These are phyloP conservation scores for Pseudogymnoascus sp. DNA, from an alignment of 2,329 filamentous ascomycete genomes.

Conservation along the genomic window DNA sequence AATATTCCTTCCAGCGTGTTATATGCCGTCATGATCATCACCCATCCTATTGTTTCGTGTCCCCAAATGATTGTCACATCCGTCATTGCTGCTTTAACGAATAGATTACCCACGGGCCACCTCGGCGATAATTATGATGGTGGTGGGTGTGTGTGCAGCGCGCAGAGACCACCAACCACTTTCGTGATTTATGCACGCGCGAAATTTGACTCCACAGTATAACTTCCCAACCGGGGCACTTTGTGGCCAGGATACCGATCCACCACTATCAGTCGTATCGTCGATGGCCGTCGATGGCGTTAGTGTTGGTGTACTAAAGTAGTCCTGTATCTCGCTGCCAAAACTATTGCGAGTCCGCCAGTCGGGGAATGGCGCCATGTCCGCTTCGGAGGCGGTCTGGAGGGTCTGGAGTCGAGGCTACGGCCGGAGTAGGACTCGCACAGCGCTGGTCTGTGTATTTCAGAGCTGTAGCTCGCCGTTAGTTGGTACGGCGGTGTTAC, in stretches of 20 bases:
- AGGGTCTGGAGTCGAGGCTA: conserved; percentile 2
- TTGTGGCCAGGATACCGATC: background rate
- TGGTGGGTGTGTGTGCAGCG: background rate
- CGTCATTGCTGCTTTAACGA: conserved; percentile 4
- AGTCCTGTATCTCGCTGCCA: background rate
- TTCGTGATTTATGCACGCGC: conserved; percentile 3
- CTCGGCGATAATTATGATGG: conserved; percentile 3
- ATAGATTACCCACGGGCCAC: background rate
- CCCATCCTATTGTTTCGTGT: conserved; percentile 4
- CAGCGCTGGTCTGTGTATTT: background rate
- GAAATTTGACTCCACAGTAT: conserved; percentile 7
- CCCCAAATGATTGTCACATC: conserved; percentile 3
- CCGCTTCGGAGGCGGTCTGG: background rate
- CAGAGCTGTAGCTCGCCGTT: background rate
- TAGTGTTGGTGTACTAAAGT: background rate
- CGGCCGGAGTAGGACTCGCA: background rate
- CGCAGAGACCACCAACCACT: conserved; percentile 3
- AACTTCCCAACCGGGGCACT: background rate
- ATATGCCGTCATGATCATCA: conserved; percentile 1
- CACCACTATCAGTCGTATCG: conserved; percentile 4
- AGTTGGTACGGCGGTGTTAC: conserved; percentile 6
- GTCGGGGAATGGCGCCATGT: background rate
- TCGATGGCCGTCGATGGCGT: conserved; percentile 1
- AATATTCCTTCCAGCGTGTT: conserved; percentile 1
- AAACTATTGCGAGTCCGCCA: conserved; percentile 2